Evolutionary conservation across 2,329 filamentous ascomycete genomes (phyloP).

Genomic region (Sporothrix mexicana): DNA sequence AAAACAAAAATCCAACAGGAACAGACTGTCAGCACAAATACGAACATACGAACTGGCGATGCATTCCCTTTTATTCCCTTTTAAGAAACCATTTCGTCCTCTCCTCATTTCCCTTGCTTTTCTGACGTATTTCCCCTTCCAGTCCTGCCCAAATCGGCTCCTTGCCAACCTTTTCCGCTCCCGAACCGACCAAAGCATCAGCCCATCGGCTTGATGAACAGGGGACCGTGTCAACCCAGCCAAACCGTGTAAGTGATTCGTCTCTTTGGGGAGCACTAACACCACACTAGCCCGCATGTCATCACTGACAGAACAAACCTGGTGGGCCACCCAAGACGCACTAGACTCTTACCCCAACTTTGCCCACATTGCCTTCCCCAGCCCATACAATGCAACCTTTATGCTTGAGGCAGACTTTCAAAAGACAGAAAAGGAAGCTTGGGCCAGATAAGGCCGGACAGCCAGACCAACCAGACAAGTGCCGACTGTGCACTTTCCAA

Average conservation of each 20-base stretch:
- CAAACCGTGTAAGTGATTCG: conserved; percentile 16
- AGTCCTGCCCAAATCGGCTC: conserved; percentile 11
- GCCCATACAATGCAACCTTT: neutral
- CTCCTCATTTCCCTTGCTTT: conserved; percentile 1
- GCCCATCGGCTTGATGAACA: conserved; percentile 25
- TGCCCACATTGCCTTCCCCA: neutral
- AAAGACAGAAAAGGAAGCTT: neutral
- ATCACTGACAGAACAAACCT: neutral
- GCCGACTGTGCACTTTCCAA: conserved; percentile 32
- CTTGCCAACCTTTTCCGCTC: neutral
- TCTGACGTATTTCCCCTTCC: neutral
- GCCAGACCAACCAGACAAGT: conserved; percentile 41
- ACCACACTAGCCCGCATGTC: neutral
- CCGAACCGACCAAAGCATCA: neutral
- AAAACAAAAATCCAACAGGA: neutral
- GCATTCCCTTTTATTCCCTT: neutral
- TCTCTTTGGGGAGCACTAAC: neutral
- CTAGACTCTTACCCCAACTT: conserved; percentile 2
- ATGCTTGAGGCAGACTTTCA: neutral
- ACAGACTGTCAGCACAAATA: neutral
- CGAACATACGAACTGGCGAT: neutral
- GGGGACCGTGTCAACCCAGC: neutral
- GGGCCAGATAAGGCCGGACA: conserved; percentile 31
- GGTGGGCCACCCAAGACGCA: neutral
- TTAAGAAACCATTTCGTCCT: neutral